Base-by-base conservation (phyloP, 768 basidiomycete genomes). In the Hypholoma sublateritium region DNA sequence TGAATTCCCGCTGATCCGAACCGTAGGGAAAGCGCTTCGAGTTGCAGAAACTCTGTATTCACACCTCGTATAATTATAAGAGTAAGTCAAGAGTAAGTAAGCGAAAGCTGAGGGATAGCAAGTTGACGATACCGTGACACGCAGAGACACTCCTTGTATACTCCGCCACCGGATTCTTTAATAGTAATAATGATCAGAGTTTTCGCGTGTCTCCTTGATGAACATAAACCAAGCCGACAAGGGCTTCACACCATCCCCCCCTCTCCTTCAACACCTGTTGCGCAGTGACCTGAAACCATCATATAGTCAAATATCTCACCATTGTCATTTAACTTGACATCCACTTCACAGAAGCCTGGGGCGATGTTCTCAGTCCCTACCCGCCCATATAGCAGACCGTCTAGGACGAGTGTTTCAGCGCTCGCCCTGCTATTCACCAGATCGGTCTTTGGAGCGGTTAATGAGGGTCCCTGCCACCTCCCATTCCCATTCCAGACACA, bases 241-340 rank as follows among this genome's bases (percentile, higher is more conserved):
- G 9, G 67, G 64, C 1, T 46, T 25, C 19, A 67, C 42, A 8
- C 57, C 62, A 44, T 69, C 65, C 17, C 55, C 49, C 45, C 35
- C 21, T 49, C 44, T 0, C 51, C 61, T 8, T 55, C 50, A 8
- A 65, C 49, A 11, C 43, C 39, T 12, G 34, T 61, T 2, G 57
- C 67, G 39, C 69, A 16, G 35, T 63, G 60, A 4, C 67, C 69
- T 8, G 67, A 64, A 14, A 62, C 57, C 65, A 69, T 66, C 51
- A 62, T 51, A 28, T 59, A 64, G 1, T 62, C 56, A 36, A 60
- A 52, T 12, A 28, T 4, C n/a, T 60, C 55, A 14, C 64, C 65
- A 44, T 65, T 64, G 35, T 69, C 66, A 19, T 64, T 55, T 12
- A 67, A 44, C 22, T 49, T 37, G 5, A 67, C 63, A 22, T 68